Base-by-base conservation (phyloP, 805 yeast genomes). In the Ogataea kodamae region DNA sequence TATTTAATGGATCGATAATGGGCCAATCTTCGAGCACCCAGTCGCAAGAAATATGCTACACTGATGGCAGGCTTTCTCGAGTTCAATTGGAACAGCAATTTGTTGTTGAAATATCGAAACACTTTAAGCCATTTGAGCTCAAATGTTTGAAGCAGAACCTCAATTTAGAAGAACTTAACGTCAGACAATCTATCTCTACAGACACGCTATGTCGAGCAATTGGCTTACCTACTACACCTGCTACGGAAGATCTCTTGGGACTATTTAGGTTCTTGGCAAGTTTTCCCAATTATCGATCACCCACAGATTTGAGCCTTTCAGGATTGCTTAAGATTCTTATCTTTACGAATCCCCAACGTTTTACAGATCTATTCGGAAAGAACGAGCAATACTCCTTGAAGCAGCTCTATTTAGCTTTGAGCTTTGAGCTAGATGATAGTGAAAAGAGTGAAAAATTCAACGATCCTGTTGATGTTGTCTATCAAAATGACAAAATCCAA, bases 341-440 rank as follows among this genome's bases (percentile, higher is more conserved):
- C 0, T 56, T 72, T 9, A 36, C 79, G 5, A 66, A 68, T 42
- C 54, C 57, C 9, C 73, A 72, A 2, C 58, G 74, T 25, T 66
- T 63, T 33, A 49, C 36, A 54, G 58, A 23, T 26, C 67, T 14
- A 42, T 74, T 29, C 40, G 55, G 18, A 59, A 59, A 31, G 13
- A 43, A 43, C 26, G 5, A 19, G 7, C 16, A 28, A 7, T 70
- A 74, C 36, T 62, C 67, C 30, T 17, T 58, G 18, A 65, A 65
- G 46, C 48, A 80, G 20, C 25, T 79, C 3, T 78, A 72, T 44
- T 51, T 75, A 5, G 64, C 81, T 0, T 43, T 59, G 64, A 9
- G 49, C 46, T 14, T 39, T 39, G 41, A 32, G 5, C 26, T 29
- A n/a, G 14, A 16, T 12, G 31, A 18, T 9, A 39, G 45, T n/a